Conservation (phyloP, 352 stramenopile species). For the Pythium brachiatum region DNA sequence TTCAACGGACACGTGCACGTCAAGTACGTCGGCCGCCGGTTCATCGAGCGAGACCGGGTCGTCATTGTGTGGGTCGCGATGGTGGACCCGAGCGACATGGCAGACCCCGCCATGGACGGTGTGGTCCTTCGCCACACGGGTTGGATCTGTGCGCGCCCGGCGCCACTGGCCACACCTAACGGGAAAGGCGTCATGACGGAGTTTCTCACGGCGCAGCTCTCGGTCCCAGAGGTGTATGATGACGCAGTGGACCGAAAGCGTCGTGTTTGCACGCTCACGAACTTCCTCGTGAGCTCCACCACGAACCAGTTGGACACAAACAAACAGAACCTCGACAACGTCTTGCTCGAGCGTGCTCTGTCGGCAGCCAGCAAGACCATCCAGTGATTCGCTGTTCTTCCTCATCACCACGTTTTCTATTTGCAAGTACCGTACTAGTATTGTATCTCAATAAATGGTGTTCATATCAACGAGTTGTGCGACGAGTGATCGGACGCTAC, state of each 20-base stretch:
- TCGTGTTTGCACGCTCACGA: conserved; percentile 10
- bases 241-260: conserved; percentile 7
- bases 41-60: conserved; percentile 9
- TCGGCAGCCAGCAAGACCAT: neutral
- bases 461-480: too few relatives aligned
- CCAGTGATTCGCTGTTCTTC: neutral
- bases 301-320: conserved; percentile 12
- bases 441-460: too few relatives aligned
- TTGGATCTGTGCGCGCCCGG: conserved; percentile 8
- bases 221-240: conserved; percentile 13
- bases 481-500: too few relatives aligned
- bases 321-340: conserved; percentile 17
- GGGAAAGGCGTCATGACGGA: conserved; percentile 1
- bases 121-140: conserved; percentile 18
- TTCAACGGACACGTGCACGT: conserved; percentile 8
- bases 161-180: neutral
- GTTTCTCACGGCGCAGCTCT: conserved; percentile 8
- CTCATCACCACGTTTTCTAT: too few relatives aligned
- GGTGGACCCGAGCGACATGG: conserved; percentile 14
- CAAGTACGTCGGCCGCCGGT: conserved; percentile 10
- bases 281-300: conserved; percentile 14
- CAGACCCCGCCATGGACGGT: conserved; percentile 5
- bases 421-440: too few relatives aligned
- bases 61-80: conserved; percentile 21
- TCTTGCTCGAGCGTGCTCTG: conserved; percentile 12